Evolutionary conservation across 2,329 filamentous ascomycete species (phyloP).

Genomic region (Aspergillus neotritici): DNA sequence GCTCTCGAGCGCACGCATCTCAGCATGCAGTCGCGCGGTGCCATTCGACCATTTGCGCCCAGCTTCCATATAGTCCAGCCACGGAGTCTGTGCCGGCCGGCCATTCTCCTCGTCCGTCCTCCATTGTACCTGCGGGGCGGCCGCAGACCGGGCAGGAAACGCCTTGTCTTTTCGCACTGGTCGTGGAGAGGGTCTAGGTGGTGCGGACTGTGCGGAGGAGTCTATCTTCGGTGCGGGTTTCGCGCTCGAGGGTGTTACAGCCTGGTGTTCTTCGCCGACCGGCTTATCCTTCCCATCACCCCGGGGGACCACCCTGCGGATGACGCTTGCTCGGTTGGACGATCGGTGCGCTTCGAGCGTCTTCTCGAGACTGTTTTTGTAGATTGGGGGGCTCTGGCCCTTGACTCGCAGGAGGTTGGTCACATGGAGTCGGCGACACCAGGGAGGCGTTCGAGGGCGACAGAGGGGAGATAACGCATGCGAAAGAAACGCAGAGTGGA

Average conservation of each 20-base stretch:
- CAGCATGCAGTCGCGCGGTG: slow-evolving; percentile 33
- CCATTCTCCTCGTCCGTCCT: slow-evolving; percentile 8
- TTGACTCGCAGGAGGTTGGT: neutral
- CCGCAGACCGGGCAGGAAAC: neutral
- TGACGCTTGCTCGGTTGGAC: slow-evolving; percentile 31
- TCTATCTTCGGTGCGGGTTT: neutral
- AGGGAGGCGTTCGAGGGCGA: neutral
- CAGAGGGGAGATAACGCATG: neutral
- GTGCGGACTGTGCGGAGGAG: neutral
- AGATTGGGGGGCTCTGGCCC: slow-evolving; percentile 20
- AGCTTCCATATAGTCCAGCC: slow-evolving; percentile 26
- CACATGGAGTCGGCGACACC: slow-evolving; percentile 9
- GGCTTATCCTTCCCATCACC: no score
- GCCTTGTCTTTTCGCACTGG: neutral
- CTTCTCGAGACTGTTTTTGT: slow-evolving; percentile 30
- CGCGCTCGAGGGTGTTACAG: slow-evolving; percentile 14
- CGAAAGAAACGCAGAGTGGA: slow-evolving; percentile 5
- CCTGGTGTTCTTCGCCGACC: slow-evolving; percentile 13
- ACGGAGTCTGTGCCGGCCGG: slow-evolving; percentile 24
- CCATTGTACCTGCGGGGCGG: slow-evolving; percentile 5
- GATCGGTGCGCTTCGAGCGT: slow-evolving; percentile 40
- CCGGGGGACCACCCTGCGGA: slow-evolving; percentile 26
- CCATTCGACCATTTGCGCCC: slow-evolving; percentile 14
- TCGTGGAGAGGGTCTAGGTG: neutral
- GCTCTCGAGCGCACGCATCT: slow-evolving; percentile 43